A percentile compares a stretch with the other conserved stretches of the same genome.
Evolutionary conservation across 2,329 filamentous ascomycete genomes (phyloP).

Genomic region (Neofusicoccum sp.): DNA sequence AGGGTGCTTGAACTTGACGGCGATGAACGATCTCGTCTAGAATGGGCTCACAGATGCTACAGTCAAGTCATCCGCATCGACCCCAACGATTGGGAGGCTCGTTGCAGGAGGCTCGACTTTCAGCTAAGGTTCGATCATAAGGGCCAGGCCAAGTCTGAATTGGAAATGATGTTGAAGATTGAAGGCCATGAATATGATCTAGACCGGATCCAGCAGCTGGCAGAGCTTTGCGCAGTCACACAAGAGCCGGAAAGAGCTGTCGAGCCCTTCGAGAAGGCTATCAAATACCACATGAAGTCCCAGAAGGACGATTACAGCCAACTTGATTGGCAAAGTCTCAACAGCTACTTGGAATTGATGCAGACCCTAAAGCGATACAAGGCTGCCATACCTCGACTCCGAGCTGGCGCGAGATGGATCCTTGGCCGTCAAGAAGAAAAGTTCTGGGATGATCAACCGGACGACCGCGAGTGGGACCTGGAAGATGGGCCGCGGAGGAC

Average conservation of each 20-base stretch:
- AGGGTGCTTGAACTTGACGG: conserved; percentile 55
- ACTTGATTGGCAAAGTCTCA: conserved; percentile 77
- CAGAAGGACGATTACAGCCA: conserved; percentile 48
- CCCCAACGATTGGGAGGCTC: conserved; percentile 54
- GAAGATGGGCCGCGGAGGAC: conserved; percentile 68
- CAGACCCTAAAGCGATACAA: conserved; percentile 62
- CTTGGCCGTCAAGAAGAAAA: conserved; percentile 72
- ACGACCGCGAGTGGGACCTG: conserved; percentile 89
- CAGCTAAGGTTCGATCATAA: conserved; percentile 50
- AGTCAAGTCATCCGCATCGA: conserved; percentile 58
- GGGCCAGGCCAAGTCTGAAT: conserved; percentile 49
- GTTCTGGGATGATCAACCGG: conserved; percentile 75
- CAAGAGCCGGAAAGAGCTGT: conserved; percentile 53
- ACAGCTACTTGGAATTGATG: conserved; percentile 77
- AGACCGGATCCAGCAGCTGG: conserved; percentile 58
- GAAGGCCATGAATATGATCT: conserved; percentile 53
- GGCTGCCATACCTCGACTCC: conserved; percentile 70
- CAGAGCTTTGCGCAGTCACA: conserved; percentile 58
- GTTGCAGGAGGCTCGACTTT: conserved; percentile 58
- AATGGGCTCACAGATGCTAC: conserved; percentile 57
- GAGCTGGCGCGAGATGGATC: conserved; percentile 77
- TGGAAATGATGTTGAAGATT: conserved; percentile 57
- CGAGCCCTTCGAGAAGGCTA: conserved; percentile 55
- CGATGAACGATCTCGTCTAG: conserved; percentile 45
- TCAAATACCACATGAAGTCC: conserved; percentile 50